Evolutionary conservation across 1,139 yeast genomes (phyloP), one percentile per base, ranked within the genome.

Genomic region (Candida sp.): DNA sequence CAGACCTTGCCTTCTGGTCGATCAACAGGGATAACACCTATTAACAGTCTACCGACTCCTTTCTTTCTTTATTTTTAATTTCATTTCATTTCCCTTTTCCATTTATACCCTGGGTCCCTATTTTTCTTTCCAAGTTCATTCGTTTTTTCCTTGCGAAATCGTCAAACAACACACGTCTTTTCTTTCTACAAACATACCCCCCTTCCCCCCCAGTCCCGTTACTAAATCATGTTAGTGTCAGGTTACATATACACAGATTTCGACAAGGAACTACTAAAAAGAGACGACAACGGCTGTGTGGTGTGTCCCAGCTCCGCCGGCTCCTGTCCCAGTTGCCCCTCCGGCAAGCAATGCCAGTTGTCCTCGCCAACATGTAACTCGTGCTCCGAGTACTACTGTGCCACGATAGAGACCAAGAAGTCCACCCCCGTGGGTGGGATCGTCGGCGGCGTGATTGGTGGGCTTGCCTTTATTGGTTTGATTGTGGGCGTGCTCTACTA

Each of bases 381-480:
- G 49, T 88, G 96, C 67, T 81, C 92, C 0, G 63, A 67, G 12
- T 77, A 80, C n/a, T 77, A 75, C 56, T 88, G 93, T 66, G 68
- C 70, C 2, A 61, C 63, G 1, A 62, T 58, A 22, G 38, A 44
- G 4, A 42, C 49, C 23, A 48, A 50, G 5, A 42, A 57, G 5
- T 46, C 59, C 22, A 41, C 67, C 7, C 69, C 72, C 3, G 60
- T 71, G 9, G 90, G 90, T 22, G 89, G 84, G 2, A 80, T 86
- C 2, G 84, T 84, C 0, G 92, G 90, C 4, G 90, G 90, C 28
- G 84, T 83, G 2, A 75, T 81, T 2, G 89, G 86, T 8, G 83
- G 82, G 7, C 68, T 77, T 3, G 75, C 72, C 3, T 60, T 80
- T 2, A 25, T 81, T 2, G 67, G 73, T 0, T 52, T 73, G 0